Conservation (phyloP, 164 flowering plant genomes). For the Aristolochia californica region DNA sequence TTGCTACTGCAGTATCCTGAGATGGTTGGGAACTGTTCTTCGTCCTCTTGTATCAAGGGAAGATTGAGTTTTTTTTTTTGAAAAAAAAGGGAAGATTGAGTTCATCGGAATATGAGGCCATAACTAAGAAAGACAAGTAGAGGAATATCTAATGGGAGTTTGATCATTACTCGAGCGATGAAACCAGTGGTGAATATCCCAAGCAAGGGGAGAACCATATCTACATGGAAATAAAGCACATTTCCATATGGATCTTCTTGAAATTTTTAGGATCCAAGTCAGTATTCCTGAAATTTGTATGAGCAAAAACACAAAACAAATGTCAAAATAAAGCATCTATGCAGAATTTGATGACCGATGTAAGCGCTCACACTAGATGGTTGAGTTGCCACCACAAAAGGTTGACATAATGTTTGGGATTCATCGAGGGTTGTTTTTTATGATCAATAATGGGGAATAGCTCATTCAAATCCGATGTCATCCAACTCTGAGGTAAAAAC, state of each 20-base stretch:
- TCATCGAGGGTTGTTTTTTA: constrained; percentile 50
- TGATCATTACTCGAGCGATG: constrained; percentile 64
- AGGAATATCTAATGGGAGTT: neutral
- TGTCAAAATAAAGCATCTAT: neutral
- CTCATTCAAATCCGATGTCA: constrained; percentile 46
- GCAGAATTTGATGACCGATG: constrained; percentile 1
- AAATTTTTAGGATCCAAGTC: constrained; percentile 84
- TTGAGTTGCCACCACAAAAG: constrained; percentile 88
- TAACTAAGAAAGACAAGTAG: neutral
- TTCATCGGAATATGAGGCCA: neutral
- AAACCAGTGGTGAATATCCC: constrained; percentile 96
- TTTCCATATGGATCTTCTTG: constrained; percentile 85
- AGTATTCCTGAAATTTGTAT: constrained; percentile 57
- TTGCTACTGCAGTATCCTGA: constrained; percentile 83
- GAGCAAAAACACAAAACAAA: neutral
- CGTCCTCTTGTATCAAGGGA: constrained; percentile 71
- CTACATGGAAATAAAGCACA: constrained; percentile 73
- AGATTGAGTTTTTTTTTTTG: no score
- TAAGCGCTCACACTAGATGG: constrained; percentile 64
- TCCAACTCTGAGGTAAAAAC: constrained; percentile 28
- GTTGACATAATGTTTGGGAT: constrained; percentile 48
- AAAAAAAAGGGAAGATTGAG: neutral
- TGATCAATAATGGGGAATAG: constrained; percentile 66
- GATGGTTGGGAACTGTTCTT: constrained; percentile 75
- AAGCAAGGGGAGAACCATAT: constrained; percentile 83